Conservation (phyloP, 768 basidiomycete species). For the Austroboletus eburneus region DNA sequence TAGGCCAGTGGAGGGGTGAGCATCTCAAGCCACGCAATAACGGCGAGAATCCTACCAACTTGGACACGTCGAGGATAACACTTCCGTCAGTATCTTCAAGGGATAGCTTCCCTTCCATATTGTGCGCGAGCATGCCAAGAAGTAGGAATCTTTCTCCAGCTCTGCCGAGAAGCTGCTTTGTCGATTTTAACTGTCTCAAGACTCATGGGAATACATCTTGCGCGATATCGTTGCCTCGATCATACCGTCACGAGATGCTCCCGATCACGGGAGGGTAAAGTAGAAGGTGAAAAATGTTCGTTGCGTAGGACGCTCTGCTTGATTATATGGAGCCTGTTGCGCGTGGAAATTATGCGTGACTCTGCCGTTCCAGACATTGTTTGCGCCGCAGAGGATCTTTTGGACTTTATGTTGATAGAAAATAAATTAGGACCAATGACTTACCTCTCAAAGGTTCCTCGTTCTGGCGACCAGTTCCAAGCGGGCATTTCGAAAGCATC, state of each 20-base stretch:
- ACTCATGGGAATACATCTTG: slow-evolving; percentile 16
- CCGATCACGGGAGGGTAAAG: slow-evolving; percentile 83
- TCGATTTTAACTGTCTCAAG: slow-evolving; percentile 74
- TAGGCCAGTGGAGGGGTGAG: slow-evolving; percentile 30
- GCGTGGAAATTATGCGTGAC: slow-evolving; percentile 70
- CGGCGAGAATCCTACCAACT: slow-evolving; percentile 49
- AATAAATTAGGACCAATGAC: slow-evolving; percentile 12
- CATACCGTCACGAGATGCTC: slow-evolving; percentile 84
- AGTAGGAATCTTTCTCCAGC: slow-evolving; percentile 87
- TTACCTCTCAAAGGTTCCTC: slow-evolving; percentile 86
- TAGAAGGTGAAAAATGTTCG: slow-evolving; percentile 97
- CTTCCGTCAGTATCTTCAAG: slow-evolving; percentile 92
- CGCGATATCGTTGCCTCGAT: slow-evolving; percentile 10
- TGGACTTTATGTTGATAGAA: slow-evolving; percentile 9
- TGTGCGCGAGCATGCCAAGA: slow-evolving; percentile 86
- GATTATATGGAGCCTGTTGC: slow-evolving; percentile 87
- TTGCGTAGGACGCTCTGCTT: slow-evolving; percentile 91
- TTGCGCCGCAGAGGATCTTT: slow-evolving; percentile 46
- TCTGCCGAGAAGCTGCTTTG: slow-evolving; percentile 91
- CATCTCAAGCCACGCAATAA: slow-evolving; percentile 2
- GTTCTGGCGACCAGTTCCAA: slow-evolving; percentile 86
- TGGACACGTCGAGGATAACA: slow-evolving; percentile 85
- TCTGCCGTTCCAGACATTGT: slow-evolving; percentile 83
- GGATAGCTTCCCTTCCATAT: slow-evolving; percentile 86
- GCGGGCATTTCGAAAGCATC: slow-evolving; percentile 95